Conservation (phyloP, 768 basidiomycete species). For the Omphalotus guepiniiformis region DNA sequence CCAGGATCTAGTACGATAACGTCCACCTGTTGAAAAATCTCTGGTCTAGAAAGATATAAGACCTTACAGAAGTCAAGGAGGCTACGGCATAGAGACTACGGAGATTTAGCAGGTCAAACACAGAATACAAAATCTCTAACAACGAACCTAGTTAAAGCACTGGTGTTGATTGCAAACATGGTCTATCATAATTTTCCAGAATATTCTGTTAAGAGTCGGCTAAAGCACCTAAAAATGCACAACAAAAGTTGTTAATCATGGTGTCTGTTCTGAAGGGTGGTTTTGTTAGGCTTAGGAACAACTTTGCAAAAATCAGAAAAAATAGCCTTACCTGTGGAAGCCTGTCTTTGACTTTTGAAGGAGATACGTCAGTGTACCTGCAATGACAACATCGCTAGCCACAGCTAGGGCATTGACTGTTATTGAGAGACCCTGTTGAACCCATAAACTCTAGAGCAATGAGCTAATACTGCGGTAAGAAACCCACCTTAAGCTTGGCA, state of each 20-base stretch:
- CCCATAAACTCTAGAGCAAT: neutral
- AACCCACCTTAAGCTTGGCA: slow-evolving; percentile 8
- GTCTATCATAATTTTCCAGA: slow-evolving; percentile 33
- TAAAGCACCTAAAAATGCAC: slow-evolving; percentile 14
- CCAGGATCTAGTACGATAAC: too few relatives aligned
- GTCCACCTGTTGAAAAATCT: slow-evolving; percentile 29
- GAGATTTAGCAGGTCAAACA: neutral
- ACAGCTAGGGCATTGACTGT: slow-evolving; percentile 49
- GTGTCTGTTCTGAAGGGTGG: slow-evolving; percentile 34
- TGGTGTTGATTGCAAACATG: slow-evolving; percentile 52
- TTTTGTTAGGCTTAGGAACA: neutral
- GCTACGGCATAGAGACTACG: slow-evolving; percentile 41
- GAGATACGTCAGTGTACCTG: slow-evolving; percentile 39
- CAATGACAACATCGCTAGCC: slow-evolving; percentile 45
- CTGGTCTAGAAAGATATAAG: neutral
- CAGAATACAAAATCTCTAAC: neutral
- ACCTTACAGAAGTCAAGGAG: slow-evolving; percentile 41
- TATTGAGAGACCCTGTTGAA: slow-evolving; percentile 39
- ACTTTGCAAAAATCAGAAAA: neutral
- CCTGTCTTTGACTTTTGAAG: slow-evolving; percentile 47
- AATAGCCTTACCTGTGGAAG: slow-evolving; percentile 36
- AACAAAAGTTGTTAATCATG: slow-evolving; percentile 45
- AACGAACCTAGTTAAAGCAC: slow-evolving; percentile 32
- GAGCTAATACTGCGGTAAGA: slow-evolving; percentile 8
- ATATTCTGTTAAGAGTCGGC: neutral